Conservation (phyloP, 306 rosid genomes). For the Fragaria iinumae region DNA sequence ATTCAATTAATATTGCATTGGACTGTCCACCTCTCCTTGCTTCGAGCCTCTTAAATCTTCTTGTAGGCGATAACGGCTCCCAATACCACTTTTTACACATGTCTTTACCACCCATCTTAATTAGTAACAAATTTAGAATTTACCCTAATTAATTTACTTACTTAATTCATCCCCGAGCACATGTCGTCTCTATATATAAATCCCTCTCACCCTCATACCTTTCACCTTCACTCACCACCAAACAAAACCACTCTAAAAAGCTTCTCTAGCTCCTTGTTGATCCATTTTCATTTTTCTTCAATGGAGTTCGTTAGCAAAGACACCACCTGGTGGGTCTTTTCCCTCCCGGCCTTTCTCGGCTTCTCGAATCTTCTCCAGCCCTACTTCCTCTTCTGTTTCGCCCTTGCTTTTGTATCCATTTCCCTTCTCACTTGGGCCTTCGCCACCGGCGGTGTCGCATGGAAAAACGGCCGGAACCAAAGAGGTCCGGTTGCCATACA, state of each 20-base stretch:
- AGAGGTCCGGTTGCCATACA: slow-evolving; percentile 35
- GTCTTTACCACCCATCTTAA: too few species aligned
- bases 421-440: slow-evolving; percentile 39
- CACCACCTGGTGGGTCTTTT: slow-evolving; percentile 40
- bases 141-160: background rate
- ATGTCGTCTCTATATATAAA: background rate
- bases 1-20: background rate
- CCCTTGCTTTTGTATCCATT: slow-evolving; percentile 5
- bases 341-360: slow-evolving; percentile 43
- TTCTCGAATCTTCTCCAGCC: slow-evolving; percentile 17
- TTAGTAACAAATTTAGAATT: background rate
- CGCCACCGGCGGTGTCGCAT: slow-evolving; percentile 46
- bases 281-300: background rate
- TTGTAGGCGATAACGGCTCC: background rate
- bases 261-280: background rate
- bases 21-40: background rate
- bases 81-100: background rate
- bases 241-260: background rate
- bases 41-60: background rate
- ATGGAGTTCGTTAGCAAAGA: slow-evolving; percentile 16
- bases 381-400: slow-evolving; percentile 24
- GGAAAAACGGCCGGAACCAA: slow-evolving; percentile 42
- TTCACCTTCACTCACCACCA: background rate
- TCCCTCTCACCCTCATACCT: background rate
- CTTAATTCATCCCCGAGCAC: background rate